Evolutionary conservation across 768 basidiomycete genomes (phyloP), one percentile per base, ranked within the genome.

Genomic region (Mycena haematopus): DNA sequence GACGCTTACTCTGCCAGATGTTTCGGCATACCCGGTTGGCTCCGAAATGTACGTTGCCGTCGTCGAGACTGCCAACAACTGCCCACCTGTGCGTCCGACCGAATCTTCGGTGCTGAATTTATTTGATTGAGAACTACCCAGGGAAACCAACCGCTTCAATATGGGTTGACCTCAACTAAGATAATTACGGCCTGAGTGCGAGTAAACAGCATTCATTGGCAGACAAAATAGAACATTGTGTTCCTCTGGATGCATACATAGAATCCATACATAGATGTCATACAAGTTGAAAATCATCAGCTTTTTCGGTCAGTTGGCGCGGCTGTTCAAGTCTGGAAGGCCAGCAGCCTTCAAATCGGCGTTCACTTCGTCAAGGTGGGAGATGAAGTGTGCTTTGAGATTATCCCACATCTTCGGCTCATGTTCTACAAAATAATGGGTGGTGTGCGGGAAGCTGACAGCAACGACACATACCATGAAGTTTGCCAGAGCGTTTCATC

Each of bases 371-470:
- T 83, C 82, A 31, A 87, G 69, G 64, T 87, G 85, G 63, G 84
- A 79, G 72, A 87, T 68, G 71, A 90, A 88, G 52, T 85, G 78
- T 6, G 76, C 82, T 67, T 79, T 83, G 64, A 89, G 76, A 59
- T 82, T 72, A 59, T 89, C 83, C 86, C 86, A 90, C 85, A 88
- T 88, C 73, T 79, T 81, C 19, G 85, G 86, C 66, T 87, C 86
- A 71, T 86, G 86, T 69, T 82, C 85, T 86, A 40, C 15, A 47
- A 42, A 42, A 31, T 46, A 24, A 22, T 63, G 46, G 38, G 55
- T 0, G 22, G 25, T 7, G 25, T 11, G 31, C 63, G 14, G 6
- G 38, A 8, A 15, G 58, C 47, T 11, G n/a, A 27, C 29, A 31
- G 13, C 31, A 47, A 15, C 5, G 7, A 14, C 19, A 71, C 80